These are phyloP conservation scores for Saccharum spontaneum DNA, from an alignment of 176 grass and related monocot genomes.

Conservation along the genomic window DNA sequence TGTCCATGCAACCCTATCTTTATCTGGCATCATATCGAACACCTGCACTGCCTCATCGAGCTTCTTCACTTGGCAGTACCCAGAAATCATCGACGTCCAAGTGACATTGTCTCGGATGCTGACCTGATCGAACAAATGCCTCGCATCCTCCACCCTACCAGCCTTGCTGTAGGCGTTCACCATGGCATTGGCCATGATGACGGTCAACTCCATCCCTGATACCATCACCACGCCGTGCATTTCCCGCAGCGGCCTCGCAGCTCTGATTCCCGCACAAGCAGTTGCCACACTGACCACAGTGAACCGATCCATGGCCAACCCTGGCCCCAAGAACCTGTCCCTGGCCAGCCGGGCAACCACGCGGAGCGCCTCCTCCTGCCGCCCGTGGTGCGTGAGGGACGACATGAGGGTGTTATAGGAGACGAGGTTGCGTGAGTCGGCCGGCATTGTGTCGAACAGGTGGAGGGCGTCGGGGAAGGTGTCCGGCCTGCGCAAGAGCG, in stretches of 20 bases:
- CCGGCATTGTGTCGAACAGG: constrained; percentile 53
- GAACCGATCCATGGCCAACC: constrained; percentile 45
- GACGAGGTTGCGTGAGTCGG: constrained; percentile 35
- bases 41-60: constrained; percentile 38
- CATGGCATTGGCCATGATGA: constrained; percentile 69
- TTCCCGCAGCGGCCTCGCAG: constrained; percentile 39
- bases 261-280: constrained; percentile 41
- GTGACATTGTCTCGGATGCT: constrained; percentile 23
- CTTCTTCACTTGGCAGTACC: constrained; percentile 40
- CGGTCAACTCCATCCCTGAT: constrained; percentile 48
- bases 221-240: constrained; percentile 42
- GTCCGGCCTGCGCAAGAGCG: background rate
- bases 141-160: constrained; percentile 39
- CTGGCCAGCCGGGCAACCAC: constrained; percentile 37
- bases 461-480: constrained; percentile 35
- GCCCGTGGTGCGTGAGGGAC: constrained; percentile 39
- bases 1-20: constrained; percentile 57
- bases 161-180: constrained; percentile 69
- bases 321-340: constrained; percentile 35
- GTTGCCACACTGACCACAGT: constrained; percentile 48
- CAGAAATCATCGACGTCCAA: constrained; percentile 61
- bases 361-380: constrained; percentile 27
- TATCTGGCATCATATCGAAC: constrained; percentile 46
- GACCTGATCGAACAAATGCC: constrained; percentile 49
- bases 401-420: constrained; percentile 72